Percentiles rank a stretch among this genome's conserved stretches.
Conservation (phyloP, 1,284 basidiomycete species). For the Salmacisia buchloeana region DNA sequence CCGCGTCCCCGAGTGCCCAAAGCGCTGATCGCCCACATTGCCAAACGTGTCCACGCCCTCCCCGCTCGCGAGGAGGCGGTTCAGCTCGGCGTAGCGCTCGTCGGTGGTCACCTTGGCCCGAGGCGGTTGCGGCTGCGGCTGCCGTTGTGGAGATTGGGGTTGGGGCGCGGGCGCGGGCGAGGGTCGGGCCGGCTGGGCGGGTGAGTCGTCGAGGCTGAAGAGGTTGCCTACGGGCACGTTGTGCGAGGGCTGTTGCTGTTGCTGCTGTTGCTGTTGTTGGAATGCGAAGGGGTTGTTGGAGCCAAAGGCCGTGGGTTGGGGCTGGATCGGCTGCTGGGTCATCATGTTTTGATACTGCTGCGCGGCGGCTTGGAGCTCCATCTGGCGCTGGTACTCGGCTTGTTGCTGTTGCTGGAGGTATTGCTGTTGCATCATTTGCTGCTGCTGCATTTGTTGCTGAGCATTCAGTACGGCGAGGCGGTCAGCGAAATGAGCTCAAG, state of each 20-base stretch:
- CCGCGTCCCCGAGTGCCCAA: not conserved
- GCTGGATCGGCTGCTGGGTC: constrained; percentile 51
- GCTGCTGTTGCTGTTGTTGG: constrained; percentile 17
- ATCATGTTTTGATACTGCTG: constrained; percentile 52
- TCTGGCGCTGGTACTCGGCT: constrained; percentile 50
- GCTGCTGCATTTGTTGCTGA: constrained; percentile 60
- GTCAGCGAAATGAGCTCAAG: not conserved
- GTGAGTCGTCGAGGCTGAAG: constrained; percentile 17
- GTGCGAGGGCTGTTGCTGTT: constrained; percentile 28
- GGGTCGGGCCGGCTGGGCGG: constrained; percentile 13
- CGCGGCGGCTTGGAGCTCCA: constrained; percentile 50
- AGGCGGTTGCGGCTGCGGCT: constrained; percentile 19
- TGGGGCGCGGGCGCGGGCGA: constrained; percentile 13
- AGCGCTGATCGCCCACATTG: constrained; percentile 46
- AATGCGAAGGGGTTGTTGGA: constrained; percentile 89
- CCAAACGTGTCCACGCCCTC: constrained; percentile 49
- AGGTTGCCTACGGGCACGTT: constrained; percentile 40
- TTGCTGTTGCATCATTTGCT: constrained; percentile 62
- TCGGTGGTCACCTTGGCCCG: constrained; percentile 26
- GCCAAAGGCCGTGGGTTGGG: constrained; percentile 63
- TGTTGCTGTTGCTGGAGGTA: constrained; percentile 43
- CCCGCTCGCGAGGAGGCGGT: constrained; percentile 43
- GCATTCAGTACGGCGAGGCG: not conserved
- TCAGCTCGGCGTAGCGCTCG: constrained; percentile 37
- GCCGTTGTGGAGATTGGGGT: constrained; percentile 12